Percentiles rank a stretch among this genome's conserved stretches.
phyloP scores from a whole-genome alignment of 2,329 filamentous ascomycete genomes.

The Lasiodiplodia hormozganensis region DNA sequence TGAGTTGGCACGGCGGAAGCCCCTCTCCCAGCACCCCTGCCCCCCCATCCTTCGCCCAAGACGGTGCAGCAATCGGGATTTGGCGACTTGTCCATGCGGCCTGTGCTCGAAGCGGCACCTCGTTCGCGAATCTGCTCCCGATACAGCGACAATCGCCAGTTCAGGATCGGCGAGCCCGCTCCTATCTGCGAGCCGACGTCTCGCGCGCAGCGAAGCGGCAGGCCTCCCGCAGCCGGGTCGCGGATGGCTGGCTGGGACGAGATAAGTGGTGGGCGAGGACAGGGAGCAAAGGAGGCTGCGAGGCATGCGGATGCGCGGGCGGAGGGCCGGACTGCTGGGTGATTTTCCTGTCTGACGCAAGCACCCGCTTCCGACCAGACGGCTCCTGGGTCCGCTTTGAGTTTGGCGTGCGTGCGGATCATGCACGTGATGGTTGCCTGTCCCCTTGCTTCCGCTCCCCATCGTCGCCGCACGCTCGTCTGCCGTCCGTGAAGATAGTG shows the following conservation, averaged over 20 bases:
- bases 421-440: conserved; percentile 20
- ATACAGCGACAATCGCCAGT: conserved; percentile 10
- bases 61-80: conserved; percentile 17
- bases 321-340: conserved; percentile 23
- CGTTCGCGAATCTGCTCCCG: conserved; percentile 19
- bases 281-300: conserved; percentile 25
- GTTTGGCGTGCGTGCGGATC: conserved; percentile 25
- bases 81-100: conserved; percentile 19
- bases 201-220: conserved; percentile 8
- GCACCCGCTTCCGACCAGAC: conserved; percentile 23
- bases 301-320: conserved; percentile 26
- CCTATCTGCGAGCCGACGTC: conserved; percentile 1
- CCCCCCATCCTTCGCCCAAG: conserved; percentile 22
- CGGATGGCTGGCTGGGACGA: conserved; percentile 20
- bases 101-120: conserved; percentile 9
- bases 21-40: conserved; percentile 6
- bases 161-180: conserved; percentile 3
- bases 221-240: conserved; percentile 13
- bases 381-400: conserved; percentile 21
- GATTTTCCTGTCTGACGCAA: conserved; percentile 28
- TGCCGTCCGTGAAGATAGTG: conserved; percentile 17
- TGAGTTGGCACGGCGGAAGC: conserved; percentile 45
- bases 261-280: conserved; percentile 6
- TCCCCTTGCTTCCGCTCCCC: conserved; percentile 18
- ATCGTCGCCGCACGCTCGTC: background rate